Percentiles rank a stretch among this genome's conserved stretches.
Conservation (phyloP, 192 early-diverging fungal genomes). For the Anaeromyces robustus region DNA sequence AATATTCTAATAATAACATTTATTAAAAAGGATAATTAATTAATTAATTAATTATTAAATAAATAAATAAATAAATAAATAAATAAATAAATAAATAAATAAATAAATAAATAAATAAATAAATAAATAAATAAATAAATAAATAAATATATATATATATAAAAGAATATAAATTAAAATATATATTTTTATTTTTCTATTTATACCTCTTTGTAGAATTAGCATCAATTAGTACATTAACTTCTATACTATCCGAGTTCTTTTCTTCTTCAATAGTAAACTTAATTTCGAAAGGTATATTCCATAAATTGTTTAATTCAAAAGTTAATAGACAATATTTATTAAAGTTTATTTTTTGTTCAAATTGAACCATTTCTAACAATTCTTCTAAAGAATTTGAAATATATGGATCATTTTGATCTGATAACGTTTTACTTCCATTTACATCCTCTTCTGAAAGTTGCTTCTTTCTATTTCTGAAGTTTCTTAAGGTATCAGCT, state of each 20-base stretch:
- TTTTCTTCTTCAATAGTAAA: conserved; percentile 49
- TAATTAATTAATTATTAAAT: no score
- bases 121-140: no score
- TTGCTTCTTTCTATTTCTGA: conserved; percentile 1
- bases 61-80: no score
- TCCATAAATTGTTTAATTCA: conserved; percentile 62
- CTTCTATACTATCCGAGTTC: not conserved
- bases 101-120: no score
- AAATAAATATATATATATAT: no score
- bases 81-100: no score
- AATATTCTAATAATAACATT: not conserved
- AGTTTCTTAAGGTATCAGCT: conserved; percentile 1
- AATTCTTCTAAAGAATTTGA: conserved; percentile 24
- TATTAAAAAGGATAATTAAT: no score
- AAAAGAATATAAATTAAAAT: no score
- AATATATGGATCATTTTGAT: conserved; percentile 4
- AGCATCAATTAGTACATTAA: not conserved
- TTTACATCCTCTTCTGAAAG: conserved; percentile 9
- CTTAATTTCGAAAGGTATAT: conserved; percentile 48
- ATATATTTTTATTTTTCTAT: not conserved
- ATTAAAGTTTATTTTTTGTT: conserved; percentile 16
- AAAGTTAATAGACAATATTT: conserved; percentile 62
- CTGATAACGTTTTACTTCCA: conserved; percentile 6
- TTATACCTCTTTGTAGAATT: not conserved
- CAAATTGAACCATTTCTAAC: conserved; percentile 17